Conservation (phyloP, 1,284 basidiomycete species). For the Austroboletus novae-zelandiae region DNA sequence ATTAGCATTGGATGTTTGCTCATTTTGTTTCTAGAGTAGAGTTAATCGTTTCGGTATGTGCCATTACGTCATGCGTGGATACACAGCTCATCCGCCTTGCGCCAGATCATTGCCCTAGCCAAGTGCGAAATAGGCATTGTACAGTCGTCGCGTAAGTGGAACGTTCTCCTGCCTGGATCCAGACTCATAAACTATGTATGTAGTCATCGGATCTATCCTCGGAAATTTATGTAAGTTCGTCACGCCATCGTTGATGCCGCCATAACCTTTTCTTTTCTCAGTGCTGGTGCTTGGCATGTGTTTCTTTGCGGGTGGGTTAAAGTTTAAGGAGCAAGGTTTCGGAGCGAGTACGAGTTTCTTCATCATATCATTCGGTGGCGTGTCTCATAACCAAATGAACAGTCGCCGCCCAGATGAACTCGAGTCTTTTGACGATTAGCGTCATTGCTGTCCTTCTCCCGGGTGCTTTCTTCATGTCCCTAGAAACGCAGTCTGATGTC, state of each 20-base stretch:
- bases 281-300: slow-evolving; percentile 76
- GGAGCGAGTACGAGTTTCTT: slow-evolving; percentile 48
- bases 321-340: slow-evolving; percentile 77
- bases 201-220: slow-evolving; percentile 80
- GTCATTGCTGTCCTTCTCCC: slow-evolving; percentile 82
- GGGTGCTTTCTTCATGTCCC: slow-evolving; percentile 56
- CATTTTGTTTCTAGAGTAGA: slow-evolving; percentile 54
- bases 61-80: slow-evolving; percentile 9
- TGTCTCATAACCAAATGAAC: slow-evolving; percentile 21
- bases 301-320: slow-evolving; percentile 76
- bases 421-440: slow-evolving; percentile 74
- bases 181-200: slow-evolving; percentile 15
- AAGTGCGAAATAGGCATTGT: slow-evolving; percentile 83
- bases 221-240: slow-evolving; percentile 64
- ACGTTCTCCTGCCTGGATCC: slow-evolving; percentile 27
- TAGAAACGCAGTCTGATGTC: slow-evolving; percentile 32
- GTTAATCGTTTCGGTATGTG: slow-evolving; percentile 68
- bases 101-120: slow-evolving; percentile 74
- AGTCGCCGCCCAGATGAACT: slow-evolving; percentile 79
- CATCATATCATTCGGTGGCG: background rate
- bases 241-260: background rate
- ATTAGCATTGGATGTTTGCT: background rate
- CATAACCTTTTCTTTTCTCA: slow-evolving; percentile 21
- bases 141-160: slow-evolving; percentile 70
- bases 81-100: slow-evolving; percentile 8